Evolutionary conservation across 495 filamentous ascomycete genomes (phyloP).

Genomic region (Baudoinia panamericana): DNA sequence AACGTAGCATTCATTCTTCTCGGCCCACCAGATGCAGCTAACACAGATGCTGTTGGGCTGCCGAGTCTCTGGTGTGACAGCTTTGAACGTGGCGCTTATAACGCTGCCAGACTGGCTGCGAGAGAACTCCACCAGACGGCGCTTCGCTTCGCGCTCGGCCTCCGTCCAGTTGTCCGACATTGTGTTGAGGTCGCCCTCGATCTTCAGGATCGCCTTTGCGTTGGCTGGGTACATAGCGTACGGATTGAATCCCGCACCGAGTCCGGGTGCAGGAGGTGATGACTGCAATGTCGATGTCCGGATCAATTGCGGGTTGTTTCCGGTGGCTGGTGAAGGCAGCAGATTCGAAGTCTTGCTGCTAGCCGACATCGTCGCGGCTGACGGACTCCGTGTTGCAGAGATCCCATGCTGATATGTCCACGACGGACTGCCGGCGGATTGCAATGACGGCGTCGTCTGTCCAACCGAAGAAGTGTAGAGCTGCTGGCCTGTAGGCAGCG

Average conservation of each 20-base stretch:
- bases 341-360: slow-evolving; percentile 26
- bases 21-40: slow-evolving; percentile 65
- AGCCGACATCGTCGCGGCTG: slow-evolving; percentile 27
- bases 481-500: slow-evolving; percentile 11
- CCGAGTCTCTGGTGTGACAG: slow-evolving; percentile 28
- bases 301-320: slow-evolving; percentile 54
- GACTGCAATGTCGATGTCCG: slow-evolving; percentile 72
- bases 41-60: slow-evolving; percentile 30
- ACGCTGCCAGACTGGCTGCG: slow-evolving; percentile 47
- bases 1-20: slow-evolving; percentile 75
- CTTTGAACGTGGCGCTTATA: slow-evolving; percentile 28
- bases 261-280: slow-evolving; percentile 32
- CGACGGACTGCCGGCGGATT: slow-evolving; percentile 9
- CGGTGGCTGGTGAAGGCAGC: slow-evolving; percentile 33
- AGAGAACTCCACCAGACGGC: slow-evolving; percentile 75
- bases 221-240: slow-evolving; percentile 68
- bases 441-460: slow-evolving; percentile 11
- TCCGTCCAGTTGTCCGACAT: slow-evolving; percentile 71
- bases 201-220: slow-evolving; percentile 64
- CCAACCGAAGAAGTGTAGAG: neutral
- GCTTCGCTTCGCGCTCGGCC: slow-evolving; percentile 62
- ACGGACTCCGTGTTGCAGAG: slow-evolving; percentile 25
- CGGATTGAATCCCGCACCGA: slow-evolving; percentile 50
- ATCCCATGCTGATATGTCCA: slow-evolving; percentile 27
- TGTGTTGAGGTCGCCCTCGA: slow-evolving; percentile 65